Conservation (phyloP, 1,284 basidiomycete genomes). For the Pseudozyma sp. region DNA sequence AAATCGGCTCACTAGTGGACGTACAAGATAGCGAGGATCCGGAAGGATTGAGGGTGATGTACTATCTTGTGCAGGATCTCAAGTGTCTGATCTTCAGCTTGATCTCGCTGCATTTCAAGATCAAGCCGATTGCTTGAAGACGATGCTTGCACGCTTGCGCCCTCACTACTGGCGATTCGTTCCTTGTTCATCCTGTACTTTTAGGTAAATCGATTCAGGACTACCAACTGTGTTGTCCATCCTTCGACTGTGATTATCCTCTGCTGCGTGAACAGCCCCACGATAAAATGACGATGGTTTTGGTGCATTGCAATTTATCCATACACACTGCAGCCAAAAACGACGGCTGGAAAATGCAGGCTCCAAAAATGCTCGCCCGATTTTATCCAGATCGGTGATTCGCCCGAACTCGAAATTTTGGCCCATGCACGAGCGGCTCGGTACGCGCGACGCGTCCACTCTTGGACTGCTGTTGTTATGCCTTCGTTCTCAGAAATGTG, state of each 20-base stretch:
- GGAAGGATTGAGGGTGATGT: slow-evolving; percentile 97
- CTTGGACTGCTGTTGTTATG: slow-evolving; percentile 7
- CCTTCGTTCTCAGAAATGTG: neutral
- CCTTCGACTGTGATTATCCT: too few species aligned
- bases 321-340: neutral
- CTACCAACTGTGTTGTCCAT: too few species aligned
- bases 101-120: slow-evolving; percentile 98
- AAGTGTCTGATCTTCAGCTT: slow-evolving; percentile 98
- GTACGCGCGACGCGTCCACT: slow-evolving; percentile 40
- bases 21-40: slow-evolving; percentile 97
- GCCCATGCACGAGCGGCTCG: slow-evolving; percentile 7
- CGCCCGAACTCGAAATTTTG: neutral
- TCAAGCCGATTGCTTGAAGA: slow-evolving; percentile 82
- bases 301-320: too few species aligned
- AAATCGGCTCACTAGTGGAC: slow-evolving; percentile 95
- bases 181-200: slow-evolving; percentile 15
- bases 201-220: too few species aligned
- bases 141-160: neutral
- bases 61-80: slow-evolving; percentile 97
- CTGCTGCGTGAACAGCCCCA: too few species aligned
- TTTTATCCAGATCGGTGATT: neutral
- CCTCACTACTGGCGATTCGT: too few species aligned
- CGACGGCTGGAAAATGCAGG: slow-evolving; percentile 3
- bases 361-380: neutral
- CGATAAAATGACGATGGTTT: too few species aligned